phyloP scores from a whole-genome alignment of 805 yeast genomes.

The Myxozyma geophila region DNA sequence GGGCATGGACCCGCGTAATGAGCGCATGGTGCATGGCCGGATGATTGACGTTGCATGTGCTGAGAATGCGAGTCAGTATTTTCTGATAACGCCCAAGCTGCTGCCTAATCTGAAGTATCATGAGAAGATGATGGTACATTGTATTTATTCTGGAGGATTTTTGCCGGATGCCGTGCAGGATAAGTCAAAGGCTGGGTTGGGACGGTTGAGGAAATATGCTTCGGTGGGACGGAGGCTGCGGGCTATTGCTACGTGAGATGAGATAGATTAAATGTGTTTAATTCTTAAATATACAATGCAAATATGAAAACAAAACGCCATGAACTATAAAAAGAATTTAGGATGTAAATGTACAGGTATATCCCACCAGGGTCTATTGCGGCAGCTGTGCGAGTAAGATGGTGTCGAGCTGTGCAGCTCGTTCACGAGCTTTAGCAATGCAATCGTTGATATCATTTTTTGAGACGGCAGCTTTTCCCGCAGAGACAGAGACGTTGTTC shows the following conservation, averaged over 20 bases:
- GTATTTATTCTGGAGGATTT: conserved; percentile 64
- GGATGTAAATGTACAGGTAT: too few relatives aligned
- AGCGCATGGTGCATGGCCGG: conserved; percentile 79
- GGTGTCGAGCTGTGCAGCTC: conserved; percentile 27
- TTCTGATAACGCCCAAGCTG: conserved; percentile 90
- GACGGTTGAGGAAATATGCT: conserved; percentile 26
- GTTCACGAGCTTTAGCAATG: conserved; percentile 19
- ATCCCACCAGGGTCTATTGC: neutral
- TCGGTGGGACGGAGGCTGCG: conserved; percentile 22
- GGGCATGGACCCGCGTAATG: conserved; percentile 97
- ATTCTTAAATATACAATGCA: neutral
- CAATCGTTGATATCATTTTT: conserved; percentile 16
- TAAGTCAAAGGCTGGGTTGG: conserved; percentile 12
- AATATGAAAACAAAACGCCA: neutral
- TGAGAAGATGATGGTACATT: conserved; percentile 79
- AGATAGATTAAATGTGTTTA: neutral
- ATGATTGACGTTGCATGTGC: conserved; percentile 84
- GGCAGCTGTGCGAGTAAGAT: conserved; percentile 1
- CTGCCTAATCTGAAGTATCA: conserved; percentile 78
- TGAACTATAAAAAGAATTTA: neutral
- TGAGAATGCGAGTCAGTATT: conserved; percentile 73
- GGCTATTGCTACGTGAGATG: conserved; percentile 6
- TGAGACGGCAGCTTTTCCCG: conserved; percentile 21
- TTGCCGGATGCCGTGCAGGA: conserved; percentile 30
- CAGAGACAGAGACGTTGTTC: conserved; percentile 8